Evolutionary conservation across 805 yeast species (phyloP).

Genomic region (Priceomyces carsonii): DNA sequence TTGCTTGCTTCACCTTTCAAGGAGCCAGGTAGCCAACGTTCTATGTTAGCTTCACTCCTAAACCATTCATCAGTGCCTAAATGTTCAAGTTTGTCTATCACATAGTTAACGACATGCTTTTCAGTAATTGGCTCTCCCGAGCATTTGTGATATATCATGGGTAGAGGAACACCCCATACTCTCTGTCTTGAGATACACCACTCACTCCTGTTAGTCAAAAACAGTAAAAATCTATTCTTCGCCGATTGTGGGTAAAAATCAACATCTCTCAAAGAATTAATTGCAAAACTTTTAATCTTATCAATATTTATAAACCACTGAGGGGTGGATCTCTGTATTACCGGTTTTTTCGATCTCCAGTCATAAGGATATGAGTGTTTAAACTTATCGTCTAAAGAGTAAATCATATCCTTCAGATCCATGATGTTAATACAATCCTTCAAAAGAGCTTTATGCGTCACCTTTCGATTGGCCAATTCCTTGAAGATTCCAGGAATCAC

Average conservation of each 20-base stretch:
- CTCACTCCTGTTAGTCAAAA: slow-evolving; percentile 76
- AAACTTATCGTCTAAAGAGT: slow-evolving; percentile 49
- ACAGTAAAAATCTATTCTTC: slow-evolving; percentile 65
- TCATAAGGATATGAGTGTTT: slow-evolving; percentile 92
- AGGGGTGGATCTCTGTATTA: slow-evolving; percentile 91
- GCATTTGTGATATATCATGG: slow-evolving; percentile 63
- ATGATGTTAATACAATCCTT: slow-evolving; percentile 58
- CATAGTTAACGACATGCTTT: slow-evolving; percentile 51
- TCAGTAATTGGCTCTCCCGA: slow-evolving; percentile 68
- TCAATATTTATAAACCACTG: slow-evolving; percentile 95
- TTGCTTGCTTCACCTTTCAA: slow-evolving; percentile 40
- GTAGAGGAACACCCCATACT: slow-evolving; percentile 97
- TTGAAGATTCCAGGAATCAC: slow-evolving; percentile 46
- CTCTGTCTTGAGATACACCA: slow-evolving; percentile 99
- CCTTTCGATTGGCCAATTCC: slow-evolving; percentile 45
- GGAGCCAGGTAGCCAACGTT: slow-evolving; percentile 72
- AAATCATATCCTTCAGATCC: slow-evolving; percentile 44
- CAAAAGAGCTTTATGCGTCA: slow-evolving; percentile 23
- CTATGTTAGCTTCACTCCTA: slow-evolving; percentile 47
- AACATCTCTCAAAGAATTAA: slow-evolving; percentile 60
- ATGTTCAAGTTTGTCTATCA: slow-evolving; percentile 55
- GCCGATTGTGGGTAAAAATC: slow-evolving; percentile 77
- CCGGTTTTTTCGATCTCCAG: slow-evolving; percentile 95
- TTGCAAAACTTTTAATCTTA: slow-evolving; percentile 63
- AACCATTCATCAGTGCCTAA: slow-evolving; percentile 86